Evolutionary conservation across 768 basidiomycete genomes (phyloP).

Genomic region (Termitomyces heimii): DNA sequence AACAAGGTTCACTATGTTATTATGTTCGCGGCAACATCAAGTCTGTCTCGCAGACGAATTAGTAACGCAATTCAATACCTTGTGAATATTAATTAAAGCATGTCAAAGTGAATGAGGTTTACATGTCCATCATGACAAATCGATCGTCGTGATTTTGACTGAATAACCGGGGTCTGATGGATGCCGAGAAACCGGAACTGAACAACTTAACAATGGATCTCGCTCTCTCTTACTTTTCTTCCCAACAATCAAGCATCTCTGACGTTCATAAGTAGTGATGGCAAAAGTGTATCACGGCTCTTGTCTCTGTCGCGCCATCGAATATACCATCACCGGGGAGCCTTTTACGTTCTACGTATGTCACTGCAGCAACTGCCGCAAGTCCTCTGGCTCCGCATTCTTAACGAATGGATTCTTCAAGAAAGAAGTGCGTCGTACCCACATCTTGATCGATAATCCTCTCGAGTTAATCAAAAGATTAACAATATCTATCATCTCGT

Average conservation of each 20-base stretch:
- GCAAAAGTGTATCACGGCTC: conserved; percentile 9
- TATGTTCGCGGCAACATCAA: too few relatives aligned
- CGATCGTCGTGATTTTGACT: background rate
- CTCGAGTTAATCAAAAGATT: too few relatives aligned
- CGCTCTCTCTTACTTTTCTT: background rate
- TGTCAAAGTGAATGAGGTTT: too few relatives aligned
- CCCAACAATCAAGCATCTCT: background rate
- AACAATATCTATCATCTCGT: background rate
- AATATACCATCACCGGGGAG: conserved; percentile 13
- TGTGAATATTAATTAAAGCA: too few relatives aligned
- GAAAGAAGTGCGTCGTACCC: conserved; percentile 13
- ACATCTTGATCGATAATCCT: background rate
- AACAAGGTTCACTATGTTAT: too few relatives aligned
- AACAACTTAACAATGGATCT: background rate
- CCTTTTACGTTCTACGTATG: conserved; percentile 17
- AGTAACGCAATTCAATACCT: too few relatives aligned
- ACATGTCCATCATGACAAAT: too few relatives aligned
- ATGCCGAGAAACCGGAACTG: background rate
- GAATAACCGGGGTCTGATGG: background rate
- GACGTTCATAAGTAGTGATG: background rate
- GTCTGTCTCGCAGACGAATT: too few relatives aligned
- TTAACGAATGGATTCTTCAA: conserved; percentile 21
- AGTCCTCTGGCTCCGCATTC: conserved; percentile 19
- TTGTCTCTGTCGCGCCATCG: conserved; percentile 11
- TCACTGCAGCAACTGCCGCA: conserved; percentile 20